Evolutionary conservation across 306 rosid species (phyloP).

Genomic region (Lagenaria siceraria): DNA sequence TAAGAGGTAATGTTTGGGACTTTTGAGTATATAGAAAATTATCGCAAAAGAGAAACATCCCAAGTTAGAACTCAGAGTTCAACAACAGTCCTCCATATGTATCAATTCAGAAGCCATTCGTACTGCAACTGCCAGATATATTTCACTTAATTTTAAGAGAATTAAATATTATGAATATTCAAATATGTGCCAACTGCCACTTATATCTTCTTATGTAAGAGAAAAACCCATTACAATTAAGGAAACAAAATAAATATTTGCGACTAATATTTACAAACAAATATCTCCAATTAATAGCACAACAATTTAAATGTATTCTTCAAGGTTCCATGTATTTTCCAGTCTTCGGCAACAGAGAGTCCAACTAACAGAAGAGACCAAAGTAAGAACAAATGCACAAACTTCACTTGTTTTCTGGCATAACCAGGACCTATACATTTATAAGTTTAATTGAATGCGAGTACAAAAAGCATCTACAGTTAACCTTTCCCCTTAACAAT

Average conservation of each 20-base stretch:
- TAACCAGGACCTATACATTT: background rate
- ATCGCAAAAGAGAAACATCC: slow-evolving; percentile 3
- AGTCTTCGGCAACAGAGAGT: background rate
- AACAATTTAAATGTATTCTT: background rate
- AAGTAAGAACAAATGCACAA: background rate
- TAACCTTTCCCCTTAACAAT: background rate
- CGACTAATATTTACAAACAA: background rate
- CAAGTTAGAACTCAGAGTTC: background rate
- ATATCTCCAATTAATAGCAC: background rate
- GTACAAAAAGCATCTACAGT: background rate
- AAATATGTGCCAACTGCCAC: background rate
- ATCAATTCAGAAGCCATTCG: background rate
- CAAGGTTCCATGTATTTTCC: background rate
- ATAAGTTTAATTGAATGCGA: background rate
- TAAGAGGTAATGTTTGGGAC: too few relatives aligned
- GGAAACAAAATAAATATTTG: background rate
- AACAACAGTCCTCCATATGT: background rate
- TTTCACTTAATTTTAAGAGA: background rate
- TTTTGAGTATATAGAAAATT: background rate
- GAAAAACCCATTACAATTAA: background rate
- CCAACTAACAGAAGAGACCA: background rate
- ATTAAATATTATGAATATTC: background rate
- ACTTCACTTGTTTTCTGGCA: background rate
- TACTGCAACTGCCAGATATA: background rate
- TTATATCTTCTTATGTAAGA: background rate